Base-by-base conservation (phyloP, 495 filamentous ascomycete species). In the Lasiosphaeris hirsuta region DNA sequence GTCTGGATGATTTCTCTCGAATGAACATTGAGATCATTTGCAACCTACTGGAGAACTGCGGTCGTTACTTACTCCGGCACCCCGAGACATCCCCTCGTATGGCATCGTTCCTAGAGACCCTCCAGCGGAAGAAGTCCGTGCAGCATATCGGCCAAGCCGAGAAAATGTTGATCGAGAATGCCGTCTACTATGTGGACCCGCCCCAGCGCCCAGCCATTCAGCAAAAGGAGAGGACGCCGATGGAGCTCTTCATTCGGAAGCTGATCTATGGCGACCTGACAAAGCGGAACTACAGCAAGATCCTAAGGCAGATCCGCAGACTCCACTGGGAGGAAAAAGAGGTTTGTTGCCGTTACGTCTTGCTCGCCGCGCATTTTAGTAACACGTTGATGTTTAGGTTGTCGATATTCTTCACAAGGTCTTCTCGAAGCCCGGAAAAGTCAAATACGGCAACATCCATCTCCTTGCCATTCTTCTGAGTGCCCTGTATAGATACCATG, bases 21-120 rank as follows among this genome's bases (percentile, higher is more conserved):
- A 95, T 96, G 85, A 97, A 97, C 64, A 95, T 99, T 57, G 95
- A 99, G 69, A 96, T 99, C 63, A 96, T 97, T 60, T 93, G 92
- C 63, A 92, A 95, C 63, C 77, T 97, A n/a, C 79, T 99, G 7
- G 94, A 99, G 74, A 97, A 96, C 64, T 99, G 95, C 64, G 94
- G 94, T 35, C 86, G 92, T 7, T 99, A 96, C 73, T 76, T 99
- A 41, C 80, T 97, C 47, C 90, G 95, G 34, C 97, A 95, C 64
- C 89, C 92, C 0, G 93, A 97, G 60, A 96, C 95, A 0, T 87
- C 89, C 10, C 93, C 92, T 9, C 82, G 95, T 37, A 97, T 97
- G 94, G 77, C 79, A 0, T 90, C 88, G 0, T 99, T 99, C 69
- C 70, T 99, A 41, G 94, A 99, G 72, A 97, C 93, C 0, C 78